Percentiles rank a stretch among this genome's conserved stretches.
Conservation (phyloP, 345 rosid species). For the Sonneratia caseolaris region DNA sequence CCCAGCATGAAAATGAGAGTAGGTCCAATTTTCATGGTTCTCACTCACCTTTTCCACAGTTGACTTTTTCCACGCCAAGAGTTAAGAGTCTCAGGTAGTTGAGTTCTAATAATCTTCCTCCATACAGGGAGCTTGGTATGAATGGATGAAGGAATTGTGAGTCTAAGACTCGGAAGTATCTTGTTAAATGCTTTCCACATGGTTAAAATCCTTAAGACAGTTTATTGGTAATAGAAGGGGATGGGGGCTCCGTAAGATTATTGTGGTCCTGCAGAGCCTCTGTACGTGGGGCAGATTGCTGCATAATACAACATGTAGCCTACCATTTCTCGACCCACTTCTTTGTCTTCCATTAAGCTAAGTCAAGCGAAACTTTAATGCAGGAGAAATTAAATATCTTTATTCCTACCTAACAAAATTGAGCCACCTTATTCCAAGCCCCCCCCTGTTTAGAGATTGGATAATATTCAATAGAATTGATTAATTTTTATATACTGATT, state of each 20-base stretch:
- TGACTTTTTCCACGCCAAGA: background rate
- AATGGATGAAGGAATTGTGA: background rate
- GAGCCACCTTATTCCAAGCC: background rate
- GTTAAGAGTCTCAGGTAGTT: background rate
- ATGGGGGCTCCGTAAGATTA: background rate
- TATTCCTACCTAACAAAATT: background rate
- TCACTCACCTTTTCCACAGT: background rate
- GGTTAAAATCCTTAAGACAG: background rate
- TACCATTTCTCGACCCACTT: background rate
- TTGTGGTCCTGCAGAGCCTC: background rate
- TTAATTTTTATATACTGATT: background rate
- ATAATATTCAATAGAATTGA: background rate
- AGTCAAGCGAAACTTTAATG: background rate
- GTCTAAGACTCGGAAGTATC: background rate
- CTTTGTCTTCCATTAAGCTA: background rate
- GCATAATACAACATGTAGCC: background rate
- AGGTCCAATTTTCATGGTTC: background rate
- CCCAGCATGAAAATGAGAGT: background rate
- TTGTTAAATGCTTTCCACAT: background rate
- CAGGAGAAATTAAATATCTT: background rate
- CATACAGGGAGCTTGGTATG: background rate
- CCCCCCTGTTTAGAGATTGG: background rate
- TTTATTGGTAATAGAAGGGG: background rate
- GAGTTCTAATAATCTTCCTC: background rate
- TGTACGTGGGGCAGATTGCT: background rate